A percentile compares a stretch with the other conserved stretches of the same genome.
Evolutionary conservation across 2,329 filamentous ascomycete species (phyloP).

Genomic region (Coniochaeta hoffmannii): DNA sequence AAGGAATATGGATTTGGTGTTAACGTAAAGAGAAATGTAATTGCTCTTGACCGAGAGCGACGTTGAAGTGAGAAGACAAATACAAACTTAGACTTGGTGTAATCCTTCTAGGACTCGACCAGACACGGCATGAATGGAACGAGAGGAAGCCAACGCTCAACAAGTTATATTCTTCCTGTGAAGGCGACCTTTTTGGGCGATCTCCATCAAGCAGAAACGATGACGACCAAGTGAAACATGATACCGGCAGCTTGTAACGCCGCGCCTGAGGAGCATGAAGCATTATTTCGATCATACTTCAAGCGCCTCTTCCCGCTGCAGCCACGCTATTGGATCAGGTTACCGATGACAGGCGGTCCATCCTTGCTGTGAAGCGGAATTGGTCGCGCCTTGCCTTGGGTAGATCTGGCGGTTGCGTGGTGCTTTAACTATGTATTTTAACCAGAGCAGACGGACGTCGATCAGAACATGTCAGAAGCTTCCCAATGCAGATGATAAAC

Average conservation of each 20-base stretch:
- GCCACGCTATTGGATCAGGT: background rate
- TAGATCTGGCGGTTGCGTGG: background rate
- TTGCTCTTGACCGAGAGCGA: too few relatives aligned
- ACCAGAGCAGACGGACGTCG: background rate
- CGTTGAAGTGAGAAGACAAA: background rate
- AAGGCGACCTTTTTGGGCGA: background rate
- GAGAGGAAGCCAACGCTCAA: background rate
- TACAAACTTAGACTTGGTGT: background rate
- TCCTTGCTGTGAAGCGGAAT: background rate
- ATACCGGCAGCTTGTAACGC: background rate
- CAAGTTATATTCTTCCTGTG: background rate
- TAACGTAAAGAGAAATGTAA: too few relatives aligned
- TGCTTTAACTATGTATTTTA: background rate
- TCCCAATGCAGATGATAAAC: background rate
- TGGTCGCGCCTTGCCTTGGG: background rate
- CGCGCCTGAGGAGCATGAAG: constrained; percentile 1
- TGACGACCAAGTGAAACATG: constrained; percentile 1
- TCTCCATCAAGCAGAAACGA: constrained; percentile 3
- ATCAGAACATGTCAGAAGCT: background rate
- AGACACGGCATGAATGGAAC: background rate
- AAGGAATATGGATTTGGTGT: background rate
- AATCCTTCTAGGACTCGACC: background rate
- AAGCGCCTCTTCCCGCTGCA: background rate
- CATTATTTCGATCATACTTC: background rate
- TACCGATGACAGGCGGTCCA: background rate